These are phyloP conservation scores for Eucalyptus pauciflora DNA, from an alignment of 345 rosid genomes.

Conservation along the genomic window DNA sequence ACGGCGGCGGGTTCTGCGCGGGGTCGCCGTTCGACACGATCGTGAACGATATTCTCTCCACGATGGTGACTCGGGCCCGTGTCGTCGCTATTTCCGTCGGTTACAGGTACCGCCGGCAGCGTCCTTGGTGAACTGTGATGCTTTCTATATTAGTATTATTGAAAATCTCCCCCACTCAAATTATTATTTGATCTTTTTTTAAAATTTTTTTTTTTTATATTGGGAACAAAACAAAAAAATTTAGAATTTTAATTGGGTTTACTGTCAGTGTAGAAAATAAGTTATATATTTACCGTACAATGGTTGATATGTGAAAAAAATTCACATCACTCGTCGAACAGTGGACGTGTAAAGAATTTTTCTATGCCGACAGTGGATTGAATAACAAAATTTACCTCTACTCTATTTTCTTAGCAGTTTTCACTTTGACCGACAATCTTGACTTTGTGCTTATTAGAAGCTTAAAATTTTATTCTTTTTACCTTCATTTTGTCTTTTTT, in stretches of 20 bases:
- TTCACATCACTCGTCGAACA: not conserved
- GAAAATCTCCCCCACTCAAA: not conserved
- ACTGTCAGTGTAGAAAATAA: not conserved
- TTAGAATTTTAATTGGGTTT: not conserved
- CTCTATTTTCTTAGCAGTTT: not conserved
- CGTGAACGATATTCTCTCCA: not conserved
- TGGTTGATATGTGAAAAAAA: not conserved
- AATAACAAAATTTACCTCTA: not conserved
- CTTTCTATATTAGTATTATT: not conserved
- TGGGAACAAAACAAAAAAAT: not conserved
- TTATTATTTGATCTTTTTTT: not conserved
- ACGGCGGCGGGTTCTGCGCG: conserved; percentile 39
- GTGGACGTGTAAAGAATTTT: not conserved
- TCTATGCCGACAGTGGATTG: not conserved
- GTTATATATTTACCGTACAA: not conserved
- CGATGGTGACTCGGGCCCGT: conserved; percentile 3
- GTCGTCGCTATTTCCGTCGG: conserved; percentile 12
- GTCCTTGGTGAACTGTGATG: not conserved
- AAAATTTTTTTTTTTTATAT: not conserved
- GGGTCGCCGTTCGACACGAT: conserved; percentile 19
- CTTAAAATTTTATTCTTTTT: not conserved
- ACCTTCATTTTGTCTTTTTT: not conserved
- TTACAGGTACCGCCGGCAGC: conserved; percentile 16
- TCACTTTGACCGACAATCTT: not conserved
- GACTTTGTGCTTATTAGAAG: not conserved